Conservation (phyloP, 2,329 filamentous ascomycete genomes). For the Onygenales sp. region DNA sequence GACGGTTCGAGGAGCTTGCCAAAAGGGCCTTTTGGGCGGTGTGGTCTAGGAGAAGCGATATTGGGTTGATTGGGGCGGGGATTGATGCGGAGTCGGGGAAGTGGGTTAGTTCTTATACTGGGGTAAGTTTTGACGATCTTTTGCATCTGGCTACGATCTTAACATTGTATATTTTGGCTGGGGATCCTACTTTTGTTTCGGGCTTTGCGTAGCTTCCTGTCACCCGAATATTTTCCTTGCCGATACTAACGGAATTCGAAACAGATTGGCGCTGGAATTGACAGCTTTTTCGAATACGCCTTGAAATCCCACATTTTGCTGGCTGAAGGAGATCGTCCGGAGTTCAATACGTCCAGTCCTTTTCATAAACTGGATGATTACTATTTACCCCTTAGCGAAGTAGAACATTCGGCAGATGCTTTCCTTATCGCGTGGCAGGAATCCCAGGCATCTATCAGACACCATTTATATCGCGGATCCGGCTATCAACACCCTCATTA, state of each 20-base stretch:
- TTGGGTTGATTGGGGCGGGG: conserved; percentile 80
- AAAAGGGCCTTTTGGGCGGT: conserved; percentile 96
- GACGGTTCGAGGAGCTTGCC: conserved; percentile 77
- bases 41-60: conserved; percentile 77
- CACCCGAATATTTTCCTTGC: background rate
- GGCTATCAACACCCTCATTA: conserved; percentile 82
- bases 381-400: conserved; percentile 53
- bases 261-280: conserved; percentile 81
- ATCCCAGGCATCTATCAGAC: conserved; percentile 77
- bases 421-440: conserved; percentile 79
- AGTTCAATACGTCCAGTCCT: conserved; percentile 28
- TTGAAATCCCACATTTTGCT: conserved; percentile 88
- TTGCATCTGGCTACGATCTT: background rate
- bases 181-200: background rate
- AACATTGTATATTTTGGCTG: background rate
- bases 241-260: conserved; percentile 5
- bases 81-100: conserved; percentile 85
- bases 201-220: background rate
- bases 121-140: conserved; percentile 32
- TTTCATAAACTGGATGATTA: conserved; percentile 51
- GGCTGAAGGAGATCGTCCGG: conserved; percentile 53
- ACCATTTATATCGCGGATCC: conserved; percentile 73
- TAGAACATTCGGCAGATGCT: conserved; percentile 62
- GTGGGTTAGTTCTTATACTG: conserved; percentile 84
- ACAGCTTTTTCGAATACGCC: conserved; percentile 98